Conservation (phyloP, 2,329 filamentous ascomycete genomes). For the Colletotrichum lindemuthianum region DNA sequence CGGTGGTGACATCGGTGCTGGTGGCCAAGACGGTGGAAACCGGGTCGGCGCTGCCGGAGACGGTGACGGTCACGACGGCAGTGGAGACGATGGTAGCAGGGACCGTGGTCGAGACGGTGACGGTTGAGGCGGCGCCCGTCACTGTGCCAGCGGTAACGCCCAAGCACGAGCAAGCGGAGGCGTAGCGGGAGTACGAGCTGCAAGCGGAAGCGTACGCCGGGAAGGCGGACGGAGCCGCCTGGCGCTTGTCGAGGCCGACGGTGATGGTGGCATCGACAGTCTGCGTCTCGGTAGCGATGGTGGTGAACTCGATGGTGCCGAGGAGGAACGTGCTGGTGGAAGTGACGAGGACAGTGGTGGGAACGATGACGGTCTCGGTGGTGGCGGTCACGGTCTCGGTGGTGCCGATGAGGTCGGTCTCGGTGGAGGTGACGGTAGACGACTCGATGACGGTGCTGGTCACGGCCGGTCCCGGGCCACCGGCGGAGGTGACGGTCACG, state of each 20-base stretch:
- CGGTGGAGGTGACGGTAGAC: slow-evolving; percentile 2
- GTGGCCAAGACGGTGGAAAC: slow-evolving; percentile 19
- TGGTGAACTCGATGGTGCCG: slow-evolving; percentile 30
- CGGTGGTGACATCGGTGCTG: slow-evolving; percentile 3
- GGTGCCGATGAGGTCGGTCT: slow-evolving; percentile 14
- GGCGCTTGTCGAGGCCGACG: slow-evolving; percentile 21
- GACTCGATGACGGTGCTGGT: slow-evolving; percentile 25
- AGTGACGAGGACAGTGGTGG: slow-evolving; percentile 28
- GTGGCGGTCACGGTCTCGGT: slow-evolving; percentile 24
- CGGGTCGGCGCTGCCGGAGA: slow-evolving; percentile 21
- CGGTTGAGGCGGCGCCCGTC: slow-evolving; percentile 31
- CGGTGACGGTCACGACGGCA: slow-evolving; percentile 28
- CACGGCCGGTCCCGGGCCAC: slow-evolving; percentile 6
- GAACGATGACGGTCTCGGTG: slow-evolving; percentile 26
- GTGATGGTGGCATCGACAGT: slow-evolving; percentile 28
- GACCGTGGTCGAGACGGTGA: slow-evolving; percentile 28
- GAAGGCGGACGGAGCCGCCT: slow-evolving; percentile 21
- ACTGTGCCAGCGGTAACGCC: slow-evolving; percentile 38
- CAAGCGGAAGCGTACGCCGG: slow-evolving; percentile 40
- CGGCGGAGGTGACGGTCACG: slow-evolving; percentile 9
- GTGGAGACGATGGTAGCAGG: slow-evolving; percentile 34
- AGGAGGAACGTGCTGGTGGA: slow-evolving; percentile 29
- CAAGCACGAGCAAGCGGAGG: slow-evolving; percentile 41
- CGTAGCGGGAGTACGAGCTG: slow-evolving; percentile 37
- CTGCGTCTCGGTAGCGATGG: slow-evolving; percentile 32